Base-by-base conservation (phyloP, 176 grass and related monocot species). In the Oryza australiensis region DNA sequence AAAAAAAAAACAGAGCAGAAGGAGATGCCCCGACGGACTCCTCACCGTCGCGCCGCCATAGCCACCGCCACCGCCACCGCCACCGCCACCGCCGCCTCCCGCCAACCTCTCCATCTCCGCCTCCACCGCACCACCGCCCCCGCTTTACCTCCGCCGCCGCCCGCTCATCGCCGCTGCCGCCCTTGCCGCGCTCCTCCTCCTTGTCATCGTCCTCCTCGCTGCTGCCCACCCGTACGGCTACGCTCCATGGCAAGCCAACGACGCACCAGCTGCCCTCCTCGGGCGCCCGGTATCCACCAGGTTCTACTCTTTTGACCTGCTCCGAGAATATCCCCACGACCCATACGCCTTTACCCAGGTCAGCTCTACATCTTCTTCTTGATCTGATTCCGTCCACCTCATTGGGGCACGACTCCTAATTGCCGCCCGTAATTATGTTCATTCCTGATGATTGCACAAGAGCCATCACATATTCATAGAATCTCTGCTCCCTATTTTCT, bases 311-410 rank as follows among this genome's bases (percentile, higher is more conserved):
- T 94, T 94, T 75, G 92, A 94, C 30, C 74, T 93, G 5, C 75
- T 94, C 24, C 89, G 89, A 67, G 95, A 94, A 78, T 98, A 92
- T 68, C 90, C 90, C 13, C 95, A 98, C 49, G 95, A 98, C 14
- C 88, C 92, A 26, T 45, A 73, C 11, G 95, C 95, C 70, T 94
- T 94, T 83, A 98, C 95, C 65, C 92, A 98, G 94, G 92, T 86
- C 22, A 0, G 1, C 11, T 41, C 38, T 22, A 16, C 1, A 12
- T 10, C 7, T 7, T 28, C 57, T 22, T 10, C 38, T 7, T 62
- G 12, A 7, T 35, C 38, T 11, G 38, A 40, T 40, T 40, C 30
- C 30, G 30, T 32, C 30, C 2, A 32, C 30, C 30, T 32, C 38
- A 40, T 64, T 1, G 18, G 20, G 11, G 18, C 10, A 40, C 9